Evolutionary conservation across 2,329 filamentous ascomycete genomes (phyloP).

Genomic region (Botrytis hyacinthi): DNA sequence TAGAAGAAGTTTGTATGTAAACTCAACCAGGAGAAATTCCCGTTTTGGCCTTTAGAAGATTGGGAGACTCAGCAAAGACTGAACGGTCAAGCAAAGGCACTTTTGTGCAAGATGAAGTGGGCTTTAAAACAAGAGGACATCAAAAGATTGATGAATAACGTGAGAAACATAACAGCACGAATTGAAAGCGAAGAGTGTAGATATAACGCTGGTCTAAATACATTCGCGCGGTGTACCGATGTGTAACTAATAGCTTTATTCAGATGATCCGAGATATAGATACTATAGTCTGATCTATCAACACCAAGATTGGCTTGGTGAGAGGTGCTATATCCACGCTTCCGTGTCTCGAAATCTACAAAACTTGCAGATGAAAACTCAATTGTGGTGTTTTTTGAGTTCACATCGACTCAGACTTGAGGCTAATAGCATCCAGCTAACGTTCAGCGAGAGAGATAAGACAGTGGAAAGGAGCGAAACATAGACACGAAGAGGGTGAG

Average conservation of each 20-base stretch:
- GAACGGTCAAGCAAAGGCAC: neutral
- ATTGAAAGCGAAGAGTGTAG: neutral
- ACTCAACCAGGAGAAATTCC: neutral
- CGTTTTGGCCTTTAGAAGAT: neutral
- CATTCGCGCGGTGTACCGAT: rapidly evolving
- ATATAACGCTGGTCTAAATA: neutral
- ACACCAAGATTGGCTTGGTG: neutral
- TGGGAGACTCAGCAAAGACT: neutral
- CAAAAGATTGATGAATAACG: neutral
- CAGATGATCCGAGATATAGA: neutral
- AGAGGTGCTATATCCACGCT: neutral
- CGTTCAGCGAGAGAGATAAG: neutral
- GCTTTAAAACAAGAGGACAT: neutral
- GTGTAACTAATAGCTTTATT: neutral
- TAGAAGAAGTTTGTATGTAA: neutral
- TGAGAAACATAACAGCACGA: neutral
- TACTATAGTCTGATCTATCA: neutral
- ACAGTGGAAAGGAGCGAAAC: neutral
- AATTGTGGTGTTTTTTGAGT: neutral
- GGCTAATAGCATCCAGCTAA: neutral
- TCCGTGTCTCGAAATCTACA: neutral
- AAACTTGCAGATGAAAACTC: neutral
- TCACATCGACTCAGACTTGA: no score
- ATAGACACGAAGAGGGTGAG: neutral
- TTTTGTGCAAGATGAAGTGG: neutral